Percentiles rank a stretch among this genome's conserved stretches.
These are phyloP conservation scores for Aspergillus glaucus DNA, from an alignment of 2,329 filamentous ascomycete species.

Conservation along the genomic window DNA sequence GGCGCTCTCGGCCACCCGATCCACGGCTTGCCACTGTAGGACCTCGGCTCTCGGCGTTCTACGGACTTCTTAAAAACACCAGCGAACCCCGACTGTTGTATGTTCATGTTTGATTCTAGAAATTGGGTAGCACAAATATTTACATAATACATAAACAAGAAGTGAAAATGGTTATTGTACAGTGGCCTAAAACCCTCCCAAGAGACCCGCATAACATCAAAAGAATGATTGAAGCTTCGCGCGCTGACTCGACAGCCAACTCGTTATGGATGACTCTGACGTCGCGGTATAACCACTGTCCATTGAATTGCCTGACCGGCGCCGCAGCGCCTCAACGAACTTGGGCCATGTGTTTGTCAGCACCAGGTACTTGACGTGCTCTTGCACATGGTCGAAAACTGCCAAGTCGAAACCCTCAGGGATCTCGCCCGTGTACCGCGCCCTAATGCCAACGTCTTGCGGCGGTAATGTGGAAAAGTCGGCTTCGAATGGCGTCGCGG, in stretches of 20 bases:
- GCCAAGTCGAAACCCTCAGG: slow-evolving; percentile 43
- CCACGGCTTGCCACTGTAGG: not conserved
- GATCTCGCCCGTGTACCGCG: slow-evolving; percentile 27
- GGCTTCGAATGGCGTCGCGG: not conserved
- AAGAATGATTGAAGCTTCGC: not conserved
- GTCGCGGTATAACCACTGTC: not conserved
- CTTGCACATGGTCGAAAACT: slow-evolving; percentile 55
- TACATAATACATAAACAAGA: too few relatives aligned
- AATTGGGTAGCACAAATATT: too few relatives aligned
- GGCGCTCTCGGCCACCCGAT: not conserved
- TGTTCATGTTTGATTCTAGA: too few relatives aligned
- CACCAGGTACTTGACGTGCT: slow-evolving; percentile 59
- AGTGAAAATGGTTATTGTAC: too few relatives aligned
- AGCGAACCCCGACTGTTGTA: too few relatives aligned
- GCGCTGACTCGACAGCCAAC: not conserved
- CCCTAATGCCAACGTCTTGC: not conserved
- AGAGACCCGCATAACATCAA: not conserved
- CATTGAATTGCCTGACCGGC: not conserved
- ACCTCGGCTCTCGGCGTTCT: not conserved
- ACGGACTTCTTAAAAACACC: too few relatives aligned
- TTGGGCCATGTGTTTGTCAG: slow-evolving; percentile 61
- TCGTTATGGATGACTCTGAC: not conserved
- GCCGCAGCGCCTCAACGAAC: slow-evolving; percentile 21
- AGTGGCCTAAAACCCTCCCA: too few relatives aligned
- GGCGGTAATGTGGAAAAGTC: not conserved